phyloP scores from a whole-genome alignment of 768 basidiomycete genomes.

The Leccinellum albellum region DNA sequence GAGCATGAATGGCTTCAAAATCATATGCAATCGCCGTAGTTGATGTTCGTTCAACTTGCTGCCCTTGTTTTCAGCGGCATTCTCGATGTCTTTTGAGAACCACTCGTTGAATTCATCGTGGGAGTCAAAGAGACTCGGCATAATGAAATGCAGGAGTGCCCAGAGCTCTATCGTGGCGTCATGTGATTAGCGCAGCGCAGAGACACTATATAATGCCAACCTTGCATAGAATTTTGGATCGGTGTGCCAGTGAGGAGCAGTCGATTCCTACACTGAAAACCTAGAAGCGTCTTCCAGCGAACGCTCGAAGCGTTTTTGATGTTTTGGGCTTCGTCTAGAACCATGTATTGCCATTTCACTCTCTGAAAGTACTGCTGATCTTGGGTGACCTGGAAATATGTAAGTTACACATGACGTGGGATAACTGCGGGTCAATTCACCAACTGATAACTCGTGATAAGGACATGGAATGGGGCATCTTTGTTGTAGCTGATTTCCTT shows the following conservation, averaged over 20 bases:
- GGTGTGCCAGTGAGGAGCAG: conserved; percentile 95
- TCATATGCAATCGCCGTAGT: conserved; percentile 93
- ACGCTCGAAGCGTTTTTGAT: conserved; percentile 97
- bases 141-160: conserved; percentile 98
- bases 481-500: conserved; percentile 94
- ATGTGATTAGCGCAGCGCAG: conserved; percentile 3
- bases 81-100: conserved; percentile 99
- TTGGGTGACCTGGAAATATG: conserved; percentile 67
- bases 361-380: conserved; percentile 98
- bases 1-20: conserved; percentile 98
- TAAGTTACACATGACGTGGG: conserved; percentile 1
- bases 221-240: conserved; percentile 99
- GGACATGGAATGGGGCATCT: conserved; percentile 93
- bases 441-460: conserved; percentile 96
- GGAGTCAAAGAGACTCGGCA: conserved; percentile 98
- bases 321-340: conserved; percentile 98
- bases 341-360: conserved; percentile 99
- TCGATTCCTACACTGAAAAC: conserved; percentile 94
- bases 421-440: conserved; percentile 39
- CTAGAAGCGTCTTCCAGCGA: conserved; percentile 94
- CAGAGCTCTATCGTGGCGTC: conserved; percentile 68
- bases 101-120: conserved; percentile 99
- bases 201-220: conserved; percentile 38
- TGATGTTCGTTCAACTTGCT: conserved; percentile 94
- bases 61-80: conserved; percentile 86